These are phyloP conservation scores for Canna indica DNA, from an alignment of 176 grass and related monocot species.

Conservation along the genomic window DNA sequence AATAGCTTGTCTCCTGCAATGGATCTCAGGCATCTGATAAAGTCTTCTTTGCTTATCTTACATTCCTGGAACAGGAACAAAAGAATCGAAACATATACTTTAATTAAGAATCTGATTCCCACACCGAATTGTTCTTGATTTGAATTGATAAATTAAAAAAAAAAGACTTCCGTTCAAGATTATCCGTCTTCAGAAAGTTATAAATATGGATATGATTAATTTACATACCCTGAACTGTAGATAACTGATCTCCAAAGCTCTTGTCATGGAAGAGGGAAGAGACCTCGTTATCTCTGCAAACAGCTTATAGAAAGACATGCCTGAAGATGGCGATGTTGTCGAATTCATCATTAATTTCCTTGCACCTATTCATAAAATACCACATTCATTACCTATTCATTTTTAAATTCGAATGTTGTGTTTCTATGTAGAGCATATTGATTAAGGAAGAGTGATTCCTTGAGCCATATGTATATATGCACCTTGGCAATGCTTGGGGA, in stretches of 20 bases:
- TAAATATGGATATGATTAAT: background rate
- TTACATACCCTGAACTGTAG: slow-evolving; percentile 62
- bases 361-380: too few species aligned
- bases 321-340: slow-evolving; percentile 20
- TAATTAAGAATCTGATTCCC: too few species aligned
- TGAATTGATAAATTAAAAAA: background rate
- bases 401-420: too few species aligned
- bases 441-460: too few species aligned
- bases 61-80: slow-evolving; percentile 45
- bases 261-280: slow-evolving; percentile 26
- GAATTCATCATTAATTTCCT: too few species aligned
- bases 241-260: slow-evolving; percentile 29
- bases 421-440: too few species aligned
- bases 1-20: slow-evolving; percentile 52
- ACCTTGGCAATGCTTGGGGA: slow-evolving; percentile 16
- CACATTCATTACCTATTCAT: too few species aligned
- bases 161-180: background rate
- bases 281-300: slow-evolving; percentile 41
- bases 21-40: slow-evolving; percentile 50
- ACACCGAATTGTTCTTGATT: too few species aligned
- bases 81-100: too few species aligned
- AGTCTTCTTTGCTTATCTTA: slow-evolving; percentile 53
- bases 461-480: too few species aligned
- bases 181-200: background rate
- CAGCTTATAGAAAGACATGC: slow-evolving; percentile 42